Evolutionary conservation across 768 basidiomycete species (phyloP), one percentile per base, ranked within the genome.

Genomic region (Pholiota conissans): DNA sequence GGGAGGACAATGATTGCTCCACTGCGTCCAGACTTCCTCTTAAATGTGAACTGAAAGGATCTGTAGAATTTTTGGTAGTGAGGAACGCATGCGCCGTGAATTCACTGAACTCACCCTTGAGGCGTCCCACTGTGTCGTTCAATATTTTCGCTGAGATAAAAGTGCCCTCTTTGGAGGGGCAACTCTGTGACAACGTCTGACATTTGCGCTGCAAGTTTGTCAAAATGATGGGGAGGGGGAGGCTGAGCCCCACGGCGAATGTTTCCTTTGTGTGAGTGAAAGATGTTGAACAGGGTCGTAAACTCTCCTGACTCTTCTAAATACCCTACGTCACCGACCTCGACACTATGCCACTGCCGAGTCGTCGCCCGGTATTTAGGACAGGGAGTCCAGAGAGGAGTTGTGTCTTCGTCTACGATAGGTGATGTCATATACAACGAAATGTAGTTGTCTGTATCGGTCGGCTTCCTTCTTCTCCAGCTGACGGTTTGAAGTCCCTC

Each of bases 251-350:
- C 57, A 18, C 48, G 32, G 11, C 20, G 24, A 5, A 18, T 3
- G 32, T 59, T 59, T 2, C 5, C 18, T 27, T 27, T 18, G 30
- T 27, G 35, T 0, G 58, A 49, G 20, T 18, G 10, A 24, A 59
- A 59, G 13, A 59, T 55, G 37, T 59, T 59, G 30, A 55, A 55
- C 1, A 59, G n/a, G 2, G 48, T 26, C 9, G 30, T 34, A 8
- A 59, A 42, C 18, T 59, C 48, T 16, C 58, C 53, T n/a, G 28
- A 49, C 4, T 55, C 58, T 16, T 50, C 47, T 22, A 59, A 6
- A 34, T 59, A 55, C 7, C 52, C 58, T 20, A 59, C 7, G 24
- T 59, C 58, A 18, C 58, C 58, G 22, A 59, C 28, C 47, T 55
- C 54, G 16, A 55, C 34, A 1, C 48, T 40, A 22, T 54, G 26